Evolutionary conservation across 495 filamentous ascomycete genomes (phyloP).

Genomic region (Monascus purpureus): DNA sequence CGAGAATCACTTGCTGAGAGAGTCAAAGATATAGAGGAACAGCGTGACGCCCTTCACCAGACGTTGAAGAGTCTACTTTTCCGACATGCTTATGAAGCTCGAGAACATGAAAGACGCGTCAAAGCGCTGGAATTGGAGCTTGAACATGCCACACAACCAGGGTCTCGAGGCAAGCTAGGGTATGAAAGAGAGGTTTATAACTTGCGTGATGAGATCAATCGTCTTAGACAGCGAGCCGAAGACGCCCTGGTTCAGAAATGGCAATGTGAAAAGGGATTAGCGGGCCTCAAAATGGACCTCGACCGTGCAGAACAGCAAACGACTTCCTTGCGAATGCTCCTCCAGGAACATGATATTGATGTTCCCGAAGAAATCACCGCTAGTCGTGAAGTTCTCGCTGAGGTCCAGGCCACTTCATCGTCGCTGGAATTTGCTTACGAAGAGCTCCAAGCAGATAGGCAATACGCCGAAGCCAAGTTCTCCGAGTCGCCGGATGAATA

Average conservation of each 20-base stretch:
- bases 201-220: constrained; percentile 71
- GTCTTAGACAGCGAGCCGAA: constrained; percentile 75
- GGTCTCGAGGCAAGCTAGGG: constrained; percentile 56
- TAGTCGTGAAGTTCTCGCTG: constrained; percentile 31
- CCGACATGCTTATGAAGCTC: constrained; percentile 67
- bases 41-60: constrained; percentile 82
- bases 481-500: constrained; percentile 49
- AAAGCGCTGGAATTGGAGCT: constrained; percentile 63
- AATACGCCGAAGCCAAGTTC: constrained; percentile 50
- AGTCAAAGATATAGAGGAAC: constrained; percentile 81
- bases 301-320: constrained; percentile 94
- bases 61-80: constrained; percentile 79
- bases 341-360: constrained; percentile 78
- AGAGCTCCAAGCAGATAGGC: constrained; percentile 68
- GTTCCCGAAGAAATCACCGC: constrained; percentile 35
- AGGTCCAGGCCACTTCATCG: constrained; percentile 46
- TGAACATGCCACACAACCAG: constrained; percentile 49
- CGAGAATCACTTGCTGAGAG: constrained; percentile 64
- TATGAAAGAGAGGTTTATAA: constrained; percentile 70
- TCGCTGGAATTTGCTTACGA: constrained; percentile 67
- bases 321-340: constrained; percentile 56
- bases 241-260: constrained; percentile 95
- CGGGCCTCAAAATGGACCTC: constrained; percentile 91
- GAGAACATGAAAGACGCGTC: constrained; percentile 66
- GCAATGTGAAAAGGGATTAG: constrained; percentile 86